Conservation (phyloP, 2,329 filamentous ascomycete species). For the Emericellopsis cladophorae region DNA sequence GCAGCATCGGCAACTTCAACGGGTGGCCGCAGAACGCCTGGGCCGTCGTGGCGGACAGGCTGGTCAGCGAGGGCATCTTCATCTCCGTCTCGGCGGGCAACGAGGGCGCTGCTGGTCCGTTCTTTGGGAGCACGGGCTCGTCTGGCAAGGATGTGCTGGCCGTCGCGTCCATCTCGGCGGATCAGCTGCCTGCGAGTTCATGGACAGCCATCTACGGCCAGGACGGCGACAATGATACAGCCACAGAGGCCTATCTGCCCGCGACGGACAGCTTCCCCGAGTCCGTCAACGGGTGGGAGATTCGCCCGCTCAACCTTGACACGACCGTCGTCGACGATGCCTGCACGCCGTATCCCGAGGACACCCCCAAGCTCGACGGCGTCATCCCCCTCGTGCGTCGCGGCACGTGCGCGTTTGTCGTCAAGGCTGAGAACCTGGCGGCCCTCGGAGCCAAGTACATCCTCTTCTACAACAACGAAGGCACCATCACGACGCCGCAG, state of each 20-base stretch:
- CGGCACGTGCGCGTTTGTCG: conserved; percentile 14
- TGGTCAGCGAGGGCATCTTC: conserved; percentile 23
- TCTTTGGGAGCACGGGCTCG: conserved; percentile 23
- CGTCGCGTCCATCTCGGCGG: conserved; percentile 27
- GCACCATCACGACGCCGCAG: background rate
- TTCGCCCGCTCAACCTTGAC: conserved; percentile 13
- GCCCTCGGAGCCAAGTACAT: conserved; percentile 12
- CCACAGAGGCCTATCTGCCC: conserved; percentile 18
- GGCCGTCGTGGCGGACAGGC: conserved; percentile 15
- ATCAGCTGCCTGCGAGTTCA: conserved; percentile 13
- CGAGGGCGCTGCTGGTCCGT: conserved; percentile 24
- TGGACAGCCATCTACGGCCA: conserved; percentile 15
- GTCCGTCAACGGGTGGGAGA: conserved; percentile 19
- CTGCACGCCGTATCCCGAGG: conserved; percentile 12
- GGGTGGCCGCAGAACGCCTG: conserved; percentile 17
- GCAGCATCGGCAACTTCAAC: conserved; percentile 13
- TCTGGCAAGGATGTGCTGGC: conserved; percentile 27
- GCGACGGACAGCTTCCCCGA: conserved; percentile 18
- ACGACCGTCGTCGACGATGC: conserved; percentile 11
- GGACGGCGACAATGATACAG: conserved; percentile 10
- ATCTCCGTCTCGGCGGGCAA: conserved; percentile 31
- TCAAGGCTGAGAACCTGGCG: conserved; percentile 12
- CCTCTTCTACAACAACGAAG: conserved; percentile 4
- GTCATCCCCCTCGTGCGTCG: conserved; percentile 15
- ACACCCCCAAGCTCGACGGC: conserved; percentile 8